phyloP scores from a whole-genome alignment of 331 rosid species.

The Spiraea crenata region DNA sequence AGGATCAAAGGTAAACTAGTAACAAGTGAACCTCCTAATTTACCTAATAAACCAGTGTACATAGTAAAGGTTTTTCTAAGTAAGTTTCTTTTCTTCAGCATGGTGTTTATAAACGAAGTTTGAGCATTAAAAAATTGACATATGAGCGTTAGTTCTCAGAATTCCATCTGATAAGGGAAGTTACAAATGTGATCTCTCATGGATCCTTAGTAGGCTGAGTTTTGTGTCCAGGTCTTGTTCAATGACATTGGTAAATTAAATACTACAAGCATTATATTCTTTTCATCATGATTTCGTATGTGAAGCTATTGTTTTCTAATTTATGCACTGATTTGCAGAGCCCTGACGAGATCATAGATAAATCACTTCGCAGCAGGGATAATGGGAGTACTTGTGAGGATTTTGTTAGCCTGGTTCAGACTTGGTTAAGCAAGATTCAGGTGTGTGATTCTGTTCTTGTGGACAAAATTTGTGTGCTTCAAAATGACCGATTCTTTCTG shows the following conservation, averaged over 20 bases:
- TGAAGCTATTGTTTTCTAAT: conserved; percentile 11
- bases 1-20: neutral
- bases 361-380: conserved; percentile 58
- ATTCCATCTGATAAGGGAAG: conserved; percentile 1
- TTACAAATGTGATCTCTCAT: neutral
- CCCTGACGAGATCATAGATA: conserved; percentile 66
- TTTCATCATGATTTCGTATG: neutral
- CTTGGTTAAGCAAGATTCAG: conserved; percentile 75
- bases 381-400: conserved; percentile 67
- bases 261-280: neutral
- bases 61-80: neutral
- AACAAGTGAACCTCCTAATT: neutral
- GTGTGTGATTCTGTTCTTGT: conserved; percentile 32
- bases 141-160: neutral
- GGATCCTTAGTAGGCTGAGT: neutral
- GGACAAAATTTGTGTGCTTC: conserved; percentile 6
- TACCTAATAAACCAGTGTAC: neutral
- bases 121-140: neutral
- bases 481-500: neutral
- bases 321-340: conserved; percentile 48
- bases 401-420: conserved; percentile 67
- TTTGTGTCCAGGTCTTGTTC: neutral
- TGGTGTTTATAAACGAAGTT: neutral
- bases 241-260: neutral
- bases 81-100: neutral